Conservation (phyloP, 129 eudicot genomes). For the Artemisia annua region DNA sequence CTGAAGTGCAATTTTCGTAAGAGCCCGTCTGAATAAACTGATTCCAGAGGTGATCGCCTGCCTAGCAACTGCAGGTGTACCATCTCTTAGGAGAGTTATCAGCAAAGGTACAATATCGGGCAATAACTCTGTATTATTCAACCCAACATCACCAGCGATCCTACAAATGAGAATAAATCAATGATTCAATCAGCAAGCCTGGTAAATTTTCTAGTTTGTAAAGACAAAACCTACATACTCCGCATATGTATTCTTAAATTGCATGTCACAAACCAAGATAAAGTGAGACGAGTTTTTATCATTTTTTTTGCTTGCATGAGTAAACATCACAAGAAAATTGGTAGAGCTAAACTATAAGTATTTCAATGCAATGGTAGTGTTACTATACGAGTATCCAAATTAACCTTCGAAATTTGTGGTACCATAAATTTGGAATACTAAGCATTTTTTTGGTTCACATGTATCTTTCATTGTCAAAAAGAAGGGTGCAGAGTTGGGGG, state of each 20-base stretch:
- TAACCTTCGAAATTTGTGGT: too few species aligned
- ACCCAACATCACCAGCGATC: constrained; percentile 83
- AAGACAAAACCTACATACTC: background rate
- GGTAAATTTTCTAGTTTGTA: too few species aligned
- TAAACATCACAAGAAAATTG: background rate
- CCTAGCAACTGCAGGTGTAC: constrained; percentile 91
- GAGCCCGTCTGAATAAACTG: constrained; percentile 58
- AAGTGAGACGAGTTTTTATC: too few species aligned
- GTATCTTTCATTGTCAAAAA: too few species aligned
- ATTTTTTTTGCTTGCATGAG: background rate
- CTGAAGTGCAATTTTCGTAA: constrained; percentile 67
- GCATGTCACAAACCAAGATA: background rate
- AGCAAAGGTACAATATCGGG: constrained; percentile 76
- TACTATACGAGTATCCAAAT: too few species aligned
- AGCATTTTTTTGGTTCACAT: too few species aligned
- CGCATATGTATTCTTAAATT: too few species aligned
- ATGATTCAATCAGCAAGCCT: constrained; percentile 3
- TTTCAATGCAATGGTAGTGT: too few species aligned
- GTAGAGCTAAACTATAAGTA: too few species aligned
- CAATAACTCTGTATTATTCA: constrained; percentile 55
- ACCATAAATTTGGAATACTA: too few species aligned
- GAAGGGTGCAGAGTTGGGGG: too few species aligned
- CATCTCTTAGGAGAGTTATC: constrained; percentile 64
- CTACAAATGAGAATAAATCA: constrained; percentile 38
- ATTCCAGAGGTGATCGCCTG: constrained; percentile 75